Evolutionary conservation across 805 yeast genomes (phyloP).

Genomic region (Ogataea paradorogensis): DNA sequence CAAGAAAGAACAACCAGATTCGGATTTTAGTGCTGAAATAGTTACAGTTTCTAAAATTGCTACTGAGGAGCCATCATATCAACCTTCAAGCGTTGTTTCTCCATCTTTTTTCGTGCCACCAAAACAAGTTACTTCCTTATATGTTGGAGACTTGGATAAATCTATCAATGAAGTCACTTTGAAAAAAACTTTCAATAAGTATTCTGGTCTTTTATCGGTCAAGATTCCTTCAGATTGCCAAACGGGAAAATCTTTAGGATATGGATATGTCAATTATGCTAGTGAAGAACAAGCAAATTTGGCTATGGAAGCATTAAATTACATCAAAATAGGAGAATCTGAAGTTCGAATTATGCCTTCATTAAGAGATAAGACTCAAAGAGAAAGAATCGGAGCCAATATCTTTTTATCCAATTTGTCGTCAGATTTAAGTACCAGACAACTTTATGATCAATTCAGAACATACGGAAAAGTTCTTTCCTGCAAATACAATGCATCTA

Average conservation of each 20-base stretch:
- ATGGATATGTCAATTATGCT: constrained; percentile 68
- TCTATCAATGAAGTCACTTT: constrained; percentile 49
- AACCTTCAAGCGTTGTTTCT: not conserved
- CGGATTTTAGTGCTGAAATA: constrained; percentile 21
- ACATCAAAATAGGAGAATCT: constrained; percentile 36
- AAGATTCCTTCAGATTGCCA: constrained; percentile 57
- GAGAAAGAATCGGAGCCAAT: constrained; percentile 47
- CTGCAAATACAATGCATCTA: constrained; percentile 28
- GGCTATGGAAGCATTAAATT: constrained; percentile 60
- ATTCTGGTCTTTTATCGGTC: constrained; percentile 49
- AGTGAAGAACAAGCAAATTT: constrained; percentile 47
- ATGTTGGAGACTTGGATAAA: constrained; percentile 60
- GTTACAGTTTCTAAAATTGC: constrained; percentile 15
- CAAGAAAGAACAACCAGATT: constrained; percentile 10
- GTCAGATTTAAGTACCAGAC: constrained; percentile 30
- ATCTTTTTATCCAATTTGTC: constrained; percentile 49
- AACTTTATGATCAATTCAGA: constrained; percentile 29
- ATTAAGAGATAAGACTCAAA: constrained; percentile 39
- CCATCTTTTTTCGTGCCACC: constrained; percentile 3
- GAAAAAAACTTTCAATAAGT: constrained; percentile 40
- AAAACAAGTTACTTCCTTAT: constrained; percentile 37
- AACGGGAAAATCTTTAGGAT: constrained; percentile 59
- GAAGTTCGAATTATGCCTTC: constrained; percentile 59
- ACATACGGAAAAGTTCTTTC: constrained; percentile 29
- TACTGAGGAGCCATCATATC: not conserved